phyloP scores from a whole-genome alignment of 768 basidiomycete species.

The Podaxis pistillaris region DNA sequence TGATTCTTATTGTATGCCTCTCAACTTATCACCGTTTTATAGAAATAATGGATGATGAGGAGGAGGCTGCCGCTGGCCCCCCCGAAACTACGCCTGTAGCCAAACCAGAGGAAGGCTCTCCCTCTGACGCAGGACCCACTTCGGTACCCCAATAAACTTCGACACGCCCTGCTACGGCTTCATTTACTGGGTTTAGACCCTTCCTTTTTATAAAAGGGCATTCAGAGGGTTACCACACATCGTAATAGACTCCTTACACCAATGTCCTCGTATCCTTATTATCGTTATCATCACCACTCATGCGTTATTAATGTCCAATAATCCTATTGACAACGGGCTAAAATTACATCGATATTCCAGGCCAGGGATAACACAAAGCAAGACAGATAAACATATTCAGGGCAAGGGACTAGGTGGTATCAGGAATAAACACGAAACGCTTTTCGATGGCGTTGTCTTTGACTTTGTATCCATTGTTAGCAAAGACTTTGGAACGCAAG shows the following conservation, averaged over 20 bases:
- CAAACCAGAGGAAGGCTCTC: constrained; percentile 13
- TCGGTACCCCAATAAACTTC: neutral
- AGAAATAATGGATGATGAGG: constrained; percentile 74
- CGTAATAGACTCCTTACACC: neutral
- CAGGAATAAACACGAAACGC: constrained; percentile 33
- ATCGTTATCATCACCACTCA: constrained; percentile 8
- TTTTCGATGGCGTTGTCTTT: constrained; percentile 71
- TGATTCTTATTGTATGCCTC: neutral
- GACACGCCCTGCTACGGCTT: neutral
- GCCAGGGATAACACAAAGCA: constrained; percentile 13
- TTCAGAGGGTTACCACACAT: neutral
- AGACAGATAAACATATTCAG: constrained; percentile 13
- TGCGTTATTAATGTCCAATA: constrained; percentile 9
- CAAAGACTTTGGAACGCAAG: constrained; percentile 80
- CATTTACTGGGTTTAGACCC: neutral
- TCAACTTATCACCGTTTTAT: constrained; percentile 12
- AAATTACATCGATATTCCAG: constrained; percentile 9
- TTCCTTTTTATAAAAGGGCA: neutral
- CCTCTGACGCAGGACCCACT: neutral
- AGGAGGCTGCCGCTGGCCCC: constrained; percentile 29
- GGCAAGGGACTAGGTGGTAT: constrained; percentile 14
- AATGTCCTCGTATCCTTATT: constrained; percentile 7
- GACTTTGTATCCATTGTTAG: constrained; percentile 84
- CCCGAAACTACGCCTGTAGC: constrained; percentile 10
- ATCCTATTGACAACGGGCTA: constrained; percentile 18